A percentile compares a stretch with the other conserved stretches of the same genome.
Conservation (phyloP, 2,329 filamentous ascomycete species). For the Fusarium chlamydosporum region DNA sequence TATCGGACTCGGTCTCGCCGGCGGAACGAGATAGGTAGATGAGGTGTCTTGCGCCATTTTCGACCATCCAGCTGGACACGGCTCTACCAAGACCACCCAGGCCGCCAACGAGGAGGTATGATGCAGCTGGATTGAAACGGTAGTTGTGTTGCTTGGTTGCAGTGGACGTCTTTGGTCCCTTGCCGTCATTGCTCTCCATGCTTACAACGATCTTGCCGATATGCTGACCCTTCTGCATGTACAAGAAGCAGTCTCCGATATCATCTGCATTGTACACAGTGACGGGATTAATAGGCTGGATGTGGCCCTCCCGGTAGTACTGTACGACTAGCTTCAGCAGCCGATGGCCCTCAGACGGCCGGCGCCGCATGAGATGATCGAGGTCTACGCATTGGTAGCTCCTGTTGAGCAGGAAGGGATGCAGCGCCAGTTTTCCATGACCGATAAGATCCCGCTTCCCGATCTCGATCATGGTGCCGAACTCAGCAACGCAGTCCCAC, state of each 20-base stretch:
- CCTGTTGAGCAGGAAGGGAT: constrained; percentile 9
- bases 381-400: constrained; percentile 10
- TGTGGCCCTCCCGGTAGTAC: constrained; percentile 8
- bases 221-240: constrained; percentile 22
- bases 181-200: constrained; percentile 1
- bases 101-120: constrained; percentile 47
- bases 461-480: constrained; percentile 20
- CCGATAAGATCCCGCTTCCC: constrained; percentile 10
- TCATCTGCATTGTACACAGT: constrained; percentile 10
- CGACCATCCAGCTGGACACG: constrained; percentile 16
- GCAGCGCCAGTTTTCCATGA: constrained; percentile 3
- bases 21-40: constrained; percentile 21
- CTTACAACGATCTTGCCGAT: constrained; percentile 22
- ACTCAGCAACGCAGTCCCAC: constrained; percentile 20
- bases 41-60: constrained; percentile 18
- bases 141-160: constrained; percentile 1
- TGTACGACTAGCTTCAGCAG: constrained; percentile 10
- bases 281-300: constrained; percentile 12
- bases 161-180: constrained; percentile 4
- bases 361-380: constrained; percentile 7
- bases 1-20: constrained; percentile 3
- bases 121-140: constrained; percentile 14
- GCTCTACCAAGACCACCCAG: constrained; percentile 21
- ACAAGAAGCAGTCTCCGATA: constrained; percentile 15
- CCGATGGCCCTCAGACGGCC: constrained; percentile 8